A percentile compares a stretch with the other conserved stretches of the same genome.
phyloP scores from a whole-genome alignment of 129 eudicot species.

The Solidago caesia region DNA sequence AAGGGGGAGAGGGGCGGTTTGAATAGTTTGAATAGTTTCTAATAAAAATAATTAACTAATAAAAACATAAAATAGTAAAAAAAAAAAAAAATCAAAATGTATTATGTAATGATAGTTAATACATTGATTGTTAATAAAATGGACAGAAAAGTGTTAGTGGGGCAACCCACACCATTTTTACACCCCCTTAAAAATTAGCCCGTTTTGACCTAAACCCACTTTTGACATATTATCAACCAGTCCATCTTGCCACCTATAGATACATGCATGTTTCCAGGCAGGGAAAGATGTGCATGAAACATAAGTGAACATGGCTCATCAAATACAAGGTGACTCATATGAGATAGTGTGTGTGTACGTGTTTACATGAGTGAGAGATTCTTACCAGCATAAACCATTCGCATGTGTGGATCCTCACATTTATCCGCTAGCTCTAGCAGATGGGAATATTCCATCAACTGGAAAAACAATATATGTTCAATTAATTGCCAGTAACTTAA shows the following conservation, averaged over 20 bases:
- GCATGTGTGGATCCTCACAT: conserved; percentile 92
- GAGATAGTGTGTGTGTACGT: not conserved
- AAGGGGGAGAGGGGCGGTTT: too few species aligned
- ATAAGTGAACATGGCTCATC: conserved; percentile 4
- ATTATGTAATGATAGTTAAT: not conserved
- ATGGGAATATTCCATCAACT: conserved; percentile 92
- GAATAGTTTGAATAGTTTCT: too few species aligned
- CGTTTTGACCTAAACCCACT: not conserved
- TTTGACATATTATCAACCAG: not conserved
- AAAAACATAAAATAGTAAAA: too few species aligned
- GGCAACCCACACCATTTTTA: not conserved
- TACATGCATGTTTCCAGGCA: conserved; percentile 10
- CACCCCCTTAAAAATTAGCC: too few species aligned
- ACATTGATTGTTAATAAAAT: not conserved
- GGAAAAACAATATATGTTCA: conserved; percentile 7
- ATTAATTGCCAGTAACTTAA: not conserved
- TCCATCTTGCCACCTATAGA: not conserved
- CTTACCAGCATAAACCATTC: conserved; percentile 83
- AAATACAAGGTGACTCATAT: not conserved
- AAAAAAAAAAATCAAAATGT: too few species aligned
- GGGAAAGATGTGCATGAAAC: not conserved
- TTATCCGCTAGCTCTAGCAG: conserved; percentile 80
- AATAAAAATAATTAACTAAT: too few species aligned
- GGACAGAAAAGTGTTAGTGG: not conserved
- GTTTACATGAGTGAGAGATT: conserved; percentile 16